Conservation (phyloP, 2,329 filamentous ascomycete genomes). For the Boeremia lycopersici region DNA sequence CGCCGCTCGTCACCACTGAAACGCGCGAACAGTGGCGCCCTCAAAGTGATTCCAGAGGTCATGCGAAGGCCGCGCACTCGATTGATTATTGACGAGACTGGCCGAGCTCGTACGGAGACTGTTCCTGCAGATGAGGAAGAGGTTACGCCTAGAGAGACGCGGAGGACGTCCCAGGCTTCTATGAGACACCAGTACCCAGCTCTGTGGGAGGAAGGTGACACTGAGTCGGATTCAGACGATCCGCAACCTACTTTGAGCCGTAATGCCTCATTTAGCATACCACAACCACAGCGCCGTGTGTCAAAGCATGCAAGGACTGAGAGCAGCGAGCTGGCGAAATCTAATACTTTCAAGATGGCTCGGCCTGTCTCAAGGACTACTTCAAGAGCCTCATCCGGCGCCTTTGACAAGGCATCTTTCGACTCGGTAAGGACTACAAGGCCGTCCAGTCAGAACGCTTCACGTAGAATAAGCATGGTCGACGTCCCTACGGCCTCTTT, state of each 20-base stretch:
- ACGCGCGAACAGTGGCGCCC: constrained; percentile 48
- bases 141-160: constrained; percentile 34
- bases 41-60: constrained; percentile 55
- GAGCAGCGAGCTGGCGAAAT: constrained; percentile 35
- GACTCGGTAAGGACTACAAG: constrained; percentile 35
- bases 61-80: constrained; percentile 50
- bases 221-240: constrained; percentile 46
- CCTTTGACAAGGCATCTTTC: constrained; percentile 42
- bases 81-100: constrained; percentile 56
- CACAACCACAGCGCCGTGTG: constrained; percentile 37
- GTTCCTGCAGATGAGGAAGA: constrained; percentile 44
- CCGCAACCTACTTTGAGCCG: constrained; percentile 39
- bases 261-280: constrained; percentile 45
- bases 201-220: constrained; percentile 51
- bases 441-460: constrained; percentile 29
- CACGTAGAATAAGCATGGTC: constrained; percentile 42
- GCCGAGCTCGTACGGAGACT: constrained; percentile 56
- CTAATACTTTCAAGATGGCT: constrained; percentile 42
- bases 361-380: constrained; percentile 39
- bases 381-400: constrained; percentile 22
- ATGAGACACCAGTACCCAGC: constrained; percentile 50
- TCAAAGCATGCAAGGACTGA: constrained; percentile 46
- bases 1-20: constrained; percentile 56
- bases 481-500: constrained; percentile 35
- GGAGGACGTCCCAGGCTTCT: constrained; percentile 33